Evolutionary conservation across 2,329 filamentous ascomycete genomes (phyloP).

Genomic region (Myriosclerotinia curreyana): DNA sequence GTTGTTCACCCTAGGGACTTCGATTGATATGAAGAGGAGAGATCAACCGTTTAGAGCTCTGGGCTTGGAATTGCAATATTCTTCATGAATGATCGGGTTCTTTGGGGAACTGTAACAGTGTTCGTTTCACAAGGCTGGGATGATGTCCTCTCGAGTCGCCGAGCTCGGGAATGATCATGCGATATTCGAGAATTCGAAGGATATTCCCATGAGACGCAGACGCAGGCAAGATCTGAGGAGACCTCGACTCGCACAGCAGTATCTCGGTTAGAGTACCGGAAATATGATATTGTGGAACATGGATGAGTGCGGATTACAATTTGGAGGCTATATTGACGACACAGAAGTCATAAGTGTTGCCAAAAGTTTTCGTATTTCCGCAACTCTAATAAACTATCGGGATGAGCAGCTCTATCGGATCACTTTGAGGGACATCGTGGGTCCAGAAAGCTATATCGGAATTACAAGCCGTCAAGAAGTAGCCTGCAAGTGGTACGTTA

Average conservation of each 20-base stretch:
- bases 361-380: not conserved
- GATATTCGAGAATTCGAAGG: not conserved
- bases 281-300: not conserved
- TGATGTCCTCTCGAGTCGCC: not conserved
- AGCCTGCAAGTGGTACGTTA: not conserved
- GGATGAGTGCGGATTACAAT: not conserved
- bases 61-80: slow-evolving; percentile 79
- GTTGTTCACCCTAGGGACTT: slow-evolving; percentile 85
- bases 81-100: slow-evolving; percentile 55
- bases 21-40: slow-evolving; percentile 71
- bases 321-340: not conserved
- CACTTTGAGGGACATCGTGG: not conserved
- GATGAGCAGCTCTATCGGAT: not conserved
- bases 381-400: not conserved
- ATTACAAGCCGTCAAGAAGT: not conserved
- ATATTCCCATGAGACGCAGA: not conserved
- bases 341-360: not conserved
- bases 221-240: not conserved
- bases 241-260: not conserved
- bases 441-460: not conserved
- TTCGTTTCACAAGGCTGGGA: slow-evolving; percentile 1
- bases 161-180: slow-evolving; percentile 7
- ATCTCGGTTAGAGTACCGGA: not conserved
- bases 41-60: slow-evolving; percentile 76
- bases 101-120: not conserved